Base-by-base conservation (phyloP, 148 eudicot species). In the Chenopodium quinoa region DNA sequence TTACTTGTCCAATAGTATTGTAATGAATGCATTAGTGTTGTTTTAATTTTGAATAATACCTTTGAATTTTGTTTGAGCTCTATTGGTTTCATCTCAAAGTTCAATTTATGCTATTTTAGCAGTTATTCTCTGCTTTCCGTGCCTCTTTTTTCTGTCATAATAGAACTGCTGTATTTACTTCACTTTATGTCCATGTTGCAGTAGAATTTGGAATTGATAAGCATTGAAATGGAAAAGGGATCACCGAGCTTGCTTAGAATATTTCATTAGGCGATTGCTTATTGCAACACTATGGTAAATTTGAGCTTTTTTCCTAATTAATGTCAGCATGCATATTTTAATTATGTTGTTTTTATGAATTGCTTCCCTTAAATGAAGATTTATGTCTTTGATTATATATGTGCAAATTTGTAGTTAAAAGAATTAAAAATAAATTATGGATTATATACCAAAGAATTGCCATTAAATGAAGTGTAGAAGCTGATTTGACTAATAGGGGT, bases 281-380 rank as follows among this genome's bases (percentile, higher is more conserved):
- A 71, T 32, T 71, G 27, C 48, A 71, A 19, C 19, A 40, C 40
- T 71, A 71, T 71, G 74, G 74, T 71, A 71, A 37, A 50, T 52
- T 71, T 71, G 27, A 40, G 12, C 74, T 9, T 40, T 46, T 37
- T 19, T 70, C 13, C 16, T 52, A 12, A 19, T 69, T 20, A 37
- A 25, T 16, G 23, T 34, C 13, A 40, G 74, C 52, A 37, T 62
- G 7, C 60, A 4, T 14, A 22, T 62, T 54, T 54, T 54, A 16
- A 12, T 13, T 54, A 16, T 54, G 14, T 4, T 54, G 16, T 54
- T 54, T 54, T 48, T 48, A 48, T 48, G 52, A 48, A 48, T 48
- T 48, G 44, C 3, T 48, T 48, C 2, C 13, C 52, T 9, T 10
- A 40, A 40, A 48, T 48, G 52, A 48, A 48, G 13, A 48, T 9